Conservation (phyloP, 495 filamentous ascomycete genomes). For the Hamigera avellanea region DNA sequence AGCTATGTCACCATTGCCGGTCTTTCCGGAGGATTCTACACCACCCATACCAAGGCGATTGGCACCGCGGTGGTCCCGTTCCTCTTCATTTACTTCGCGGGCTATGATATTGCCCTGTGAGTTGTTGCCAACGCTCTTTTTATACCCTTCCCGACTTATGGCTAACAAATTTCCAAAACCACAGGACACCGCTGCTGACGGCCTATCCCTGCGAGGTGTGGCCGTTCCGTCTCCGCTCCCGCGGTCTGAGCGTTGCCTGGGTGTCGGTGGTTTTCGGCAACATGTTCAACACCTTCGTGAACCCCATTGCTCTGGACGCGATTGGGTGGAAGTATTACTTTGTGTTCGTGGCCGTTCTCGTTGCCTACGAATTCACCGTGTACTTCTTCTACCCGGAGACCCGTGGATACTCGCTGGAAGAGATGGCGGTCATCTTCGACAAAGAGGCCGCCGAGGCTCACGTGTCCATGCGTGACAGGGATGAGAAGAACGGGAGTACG, state of each 20-base stretch:
- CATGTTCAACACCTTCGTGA: constrained; percentile 42
- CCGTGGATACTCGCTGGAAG: constrained; percentile 49
- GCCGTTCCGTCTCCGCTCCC: constrained; percentile 52
- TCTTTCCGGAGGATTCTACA: constrained; percentile 40
- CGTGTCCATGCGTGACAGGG: neutral
- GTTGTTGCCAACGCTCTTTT: too few species aligned
- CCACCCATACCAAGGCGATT: constrained; percentile 14
- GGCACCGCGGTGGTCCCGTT: constrained; percentile 46
- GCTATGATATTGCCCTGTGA: constrained; percentile 47
- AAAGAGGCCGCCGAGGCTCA: neutral
- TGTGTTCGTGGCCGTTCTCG: constrained; percentile 45
- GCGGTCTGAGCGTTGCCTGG: constrained; percentile 52
- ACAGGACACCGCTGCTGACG: constrained; percentile 45
- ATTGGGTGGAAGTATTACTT: constrained; percentile 49
- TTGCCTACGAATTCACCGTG: constrained; percentile 38
- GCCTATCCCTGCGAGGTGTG: constrained; percentile 55
- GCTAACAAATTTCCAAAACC: too few species aligned
- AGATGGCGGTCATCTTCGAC: constrained; percentile 36
- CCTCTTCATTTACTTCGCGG: constrained; percentile 46
- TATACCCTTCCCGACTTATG: too few species aligned
- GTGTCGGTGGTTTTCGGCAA: constrained; percentile 43
- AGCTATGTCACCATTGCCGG: constrained; percentile 46
- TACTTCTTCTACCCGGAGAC: constrained; percentile 58
- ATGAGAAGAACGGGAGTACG: too few species aligned
- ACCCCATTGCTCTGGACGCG: constrained; percentile 45